Percentiles rank a stretch among this genome's conserved stretches.
These are phyloP conservation scores for Puccinia polysora DNA, from an alignment of 1,284 basidiomycete species.

Conservation along the genomic window DNA sequence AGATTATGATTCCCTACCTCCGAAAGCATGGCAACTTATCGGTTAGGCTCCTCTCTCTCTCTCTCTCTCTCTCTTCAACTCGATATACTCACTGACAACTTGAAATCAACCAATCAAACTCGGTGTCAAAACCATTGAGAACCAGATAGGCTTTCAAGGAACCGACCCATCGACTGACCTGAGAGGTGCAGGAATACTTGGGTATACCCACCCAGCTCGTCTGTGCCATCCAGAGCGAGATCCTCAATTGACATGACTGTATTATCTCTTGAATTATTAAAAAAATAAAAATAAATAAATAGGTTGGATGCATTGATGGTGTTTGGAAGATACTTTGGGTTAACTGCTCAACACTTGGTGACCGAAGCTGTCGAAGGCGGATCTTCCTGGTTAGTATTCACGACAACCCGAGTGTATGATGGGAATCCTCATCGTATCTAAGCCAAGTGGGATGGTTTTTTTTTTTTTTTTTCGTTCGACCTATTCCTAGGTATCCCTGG, in stretches of 20 bases:
- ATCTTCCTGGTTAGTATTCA: constrained; percentile 15
- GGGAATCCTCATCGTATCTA: too few species aligned
- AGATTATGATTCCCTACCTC: constrained; percentile 12
- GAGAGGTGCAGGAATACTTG: constrained; percentile 16
- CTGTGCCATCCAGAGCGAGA: too few species aligned
- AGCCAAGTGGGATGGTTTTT: too few species aligned
- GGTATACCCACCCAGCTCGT: constrained; percentile 4
- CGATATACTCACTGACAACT: background rate
- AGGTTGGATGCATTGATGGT: constrained; percentile 30
- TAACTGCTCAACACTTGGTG: constrained; percentile 21
- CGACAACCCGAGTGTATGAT: too few species aligned
- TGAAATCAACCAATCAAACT: background rate
- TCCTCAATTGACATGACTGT: too few species aligned
- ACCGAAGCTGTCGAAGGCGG: constrained; percentile 30
- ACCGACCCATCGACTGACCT: constrained; percentile 31
- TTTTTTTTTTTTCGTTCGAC: too few species aligned
- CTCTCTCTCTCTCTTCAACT: too few species aligned
- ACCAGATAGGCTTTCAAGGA: constrained; percentile 38
- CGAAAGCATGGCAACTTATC: constrained; percentile 34
- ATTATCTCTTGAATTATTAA: too few species aligned
- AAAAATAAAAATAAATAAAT: background rate
- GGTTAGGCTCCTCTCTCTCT: background rate
- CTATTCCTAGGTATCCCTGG: constrained; percentile 44
- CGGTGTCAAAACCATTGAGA: background rate
- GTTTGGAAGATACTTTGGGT: constrained; percentile 28